These are phyloP conservation scores for Hemerocallis citrina DNA, from an alignment of 106 monocot genomes.

Conservation along the genomic window DNA sequence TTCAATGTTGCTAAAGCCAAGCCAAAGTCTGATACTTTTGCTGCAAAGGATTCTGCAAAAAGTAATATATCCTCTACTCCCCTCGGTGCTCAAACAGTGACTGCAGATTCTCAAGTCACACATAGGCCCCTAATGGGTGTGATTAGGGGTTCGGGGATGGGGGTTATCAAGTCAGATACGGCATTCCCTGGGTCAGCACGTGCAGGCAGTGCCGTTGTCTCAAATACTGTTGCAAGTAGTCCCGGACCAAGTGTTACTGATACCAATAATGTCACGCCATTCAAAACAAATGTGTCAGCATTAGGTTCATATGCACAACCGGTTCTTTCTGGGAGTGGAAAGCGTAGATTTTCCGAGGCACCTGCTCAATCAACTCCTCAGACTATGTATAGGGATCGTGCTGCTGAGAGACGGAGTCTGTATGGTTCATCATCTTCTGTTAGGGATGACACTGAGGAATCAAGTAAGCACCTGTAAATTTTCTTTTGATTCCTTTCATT, in stretches of 20 bases:
- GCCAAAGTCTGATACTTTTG: conserved; percentile 30
- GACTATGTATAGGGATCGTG: conserved; percentile 77
- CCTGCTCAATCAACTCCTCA: conserved; percentile 51
- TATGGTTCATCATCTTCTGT: conserved; percentile 79
- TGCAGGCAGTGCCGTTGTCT: conserved; percentile 9
- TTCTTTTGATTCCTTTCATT: not conserved
- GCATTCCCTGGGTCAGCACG: conserved; percentile 23
- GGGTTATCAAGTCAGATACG: conserved; percentile 61
- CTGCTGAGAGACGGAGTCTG: conserved; percentile 84
- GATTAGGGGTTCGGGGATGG: conserved; percentile 69
- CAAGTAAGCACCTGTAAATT: conserved; percentile 63
- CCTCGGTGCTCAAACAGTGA: conserved; percentile 15
- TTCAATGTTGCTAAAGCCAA: conserved; percentile 32
- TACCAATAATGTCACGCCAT: conserved; percentile 29
- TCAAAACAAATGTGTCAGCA: conserved; percentile 82
- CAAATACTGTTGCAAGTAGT: conserved; percentile 4
- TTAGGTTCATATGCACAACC: conserved; percentile 57
- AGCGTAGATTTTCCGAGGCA: conserved; percentile 84
- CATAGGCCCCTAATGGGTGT: conserved; percentile 74
- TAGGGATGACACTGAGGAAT: conserved; percentile 49
- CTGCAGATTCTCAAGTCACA: conserved; percentile 26
- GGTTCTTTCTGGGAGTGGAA: conserved; percentile 40
- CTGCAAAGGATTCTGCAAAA: conserved; percentile 18
- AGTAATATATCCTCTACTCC: conserved; percentile 8
- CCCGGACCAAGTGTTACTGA: conserved; percentile 3